Evolutionary conservation across 441 rosid genomes (phyloP), one percentile per base, ranked within the genome.

Genomic region (Geranium incanum): DNA sequence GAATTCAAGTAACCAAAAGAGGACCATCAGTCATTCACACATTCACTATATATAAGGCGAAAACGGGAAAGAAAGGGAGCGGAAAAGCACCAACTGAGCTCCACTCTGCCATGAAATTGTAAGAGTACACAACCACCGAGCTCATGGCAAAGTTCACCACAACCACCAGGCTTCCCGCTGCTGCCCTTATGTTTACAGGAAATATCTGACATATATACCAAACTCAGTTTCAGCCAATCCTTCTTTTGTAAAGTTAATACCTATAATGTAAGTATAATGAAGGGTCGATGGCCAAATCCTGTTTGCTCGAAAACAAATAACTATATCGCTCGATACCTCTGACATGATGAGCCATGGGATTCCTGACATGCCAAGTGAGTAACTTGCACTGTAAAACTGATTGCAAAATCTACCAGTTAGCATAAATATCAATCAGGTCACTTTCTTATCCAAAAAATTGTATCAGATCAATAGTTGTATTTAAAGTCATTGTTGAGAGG

Each of bases 341-440:
- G 94, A 80, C 85, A 88, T 83, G 57, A 92, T 80, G 77, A 86
- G 79, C 87, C 84, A 81, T 6, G 96, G 92, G 41, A 92, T 71
- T 36, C 89, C 92, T 71, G 79, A 79, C 83, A 86, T 79, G 73
- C 94, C 97, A 1, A 84, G 5, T 6, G 84, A 72, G 70, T 70
- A 78, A 36, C 79, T 9, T 12, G 76, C 8, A 7, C 67, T 59
- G 45, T 57, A 82, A 6, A 81, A 86, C 96, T 88, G 81, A 1
- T 69, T 1, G 59, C 66, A 72, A 15, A 5, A 43, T 36, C 43
- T 3, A 71, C 48, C 1, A 41, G 48, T 41, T 41, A 41, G 6
- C 8, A 39, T 39, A 28, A 2, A 28, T 28, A 28, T 28, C 33
- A 28, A 28, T 28, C 33, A 28, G 33, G 1, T 28, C 2, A 28